These are phyloP conservation scores for Arctium minus DNA, from an alignment of 129 eudicot species.

Conservation along the genomic window DNA sequence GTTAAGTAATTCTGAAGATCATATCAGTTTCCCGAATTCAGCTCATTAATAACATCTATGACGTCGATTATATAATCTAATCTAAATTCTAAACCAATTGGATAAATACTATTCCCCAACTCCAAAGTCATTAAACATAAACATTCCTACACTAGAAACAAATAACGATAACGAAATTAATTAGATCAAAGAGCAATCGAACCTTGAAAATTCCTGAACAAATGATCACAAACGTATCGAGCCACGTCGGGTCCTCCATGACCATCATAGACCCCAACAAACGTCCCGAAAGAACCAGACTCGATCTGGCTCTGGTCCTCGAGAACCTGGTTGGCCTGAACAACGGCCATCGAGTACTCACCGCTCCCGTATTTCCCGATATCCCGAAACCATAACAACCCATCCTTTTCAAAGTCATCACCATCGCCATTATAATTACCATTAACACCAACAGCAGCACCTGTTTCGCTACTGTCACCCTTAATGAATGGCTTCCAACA, in stretches of 20 bases:
- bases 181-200: constrained; percentile 2
- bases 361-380: constrained; percentile 46
- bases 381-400: constrained; percentile 53
- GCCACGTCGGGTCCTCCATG: constrained; percentile 72
- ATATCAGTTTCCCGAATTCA: not conserved
- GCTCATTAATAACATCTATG: not conserved
- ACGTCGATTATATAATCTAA: not conserved
- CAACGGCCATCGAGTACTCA: constrained; percentile 63
- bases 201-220: constrained; percentile 60
- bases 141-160: not conserved
- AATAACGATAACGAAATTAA: not conserved
- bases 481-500: constrained; percentile 65
- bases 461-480: constrained; percentile 24
- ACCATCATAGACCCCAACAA: constrained; percentile 78
- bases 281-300: constrained; percentile 60
- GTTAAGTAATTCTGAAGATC: not conserved
- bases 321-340: constrained; percentile 63
- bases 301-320: constrained; percentile 79
- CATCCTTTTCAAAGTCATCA: constrained; percentile 48
- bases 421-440: constrained; percentile 26
- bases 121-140: not conserved
- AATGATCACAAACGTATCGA: constrained; percentile 53
- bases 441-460: constrained; percentile 14
- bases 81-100: not conserved
- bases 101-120: too few relatives aligned